Evolutionary conservation across 257 asterid genomes (phyloP), one percentile per base, ranked within the genome.

Genomic region (Thymus quinquecostatus): DNA sequence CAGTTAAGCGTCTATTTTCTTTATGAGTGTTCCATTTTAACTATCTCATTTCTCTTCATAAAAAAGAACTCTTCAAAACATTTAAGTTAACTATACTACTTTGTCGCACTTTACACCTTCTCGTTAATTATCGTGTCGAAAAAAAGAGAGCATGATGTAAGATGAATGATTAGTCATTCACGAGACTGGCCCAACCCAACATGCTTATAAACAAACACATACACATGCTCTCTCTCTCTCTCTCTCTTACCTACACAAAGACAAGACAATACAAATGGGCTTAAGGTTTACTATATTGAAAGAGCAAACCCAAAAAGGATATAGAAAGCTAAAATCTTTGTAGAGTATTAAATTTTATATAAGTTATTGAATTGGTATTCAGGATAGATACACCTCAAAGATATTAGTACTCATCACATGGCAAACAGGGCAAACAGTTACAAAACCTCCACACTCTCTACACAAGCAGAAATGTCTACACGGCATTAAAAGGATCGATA

Each of bases 401-500:
- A 85, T 82, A 68, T 84, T 83, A 77, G 87, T 81, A 60, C 85
- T 78, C 3, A 81, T 72, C 86, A 83, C 68, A 76, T 81, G 86
- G 75, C 98, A 89, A 49, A 89, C 92, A 59, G 98, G 98, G 75
- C 98, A 89, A 40, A 76, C 84, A 75, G 74, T 73, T 14, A 80
- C 95, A 63, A 82, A 77, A 63, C 84, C 86, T 64, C 88, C 94
- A 73, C 98, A 92, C 73, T 80, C 95, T 84, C 71, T 86, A 84
- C 98, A 92, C 79, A 89, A 66, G 82, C 98, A 92, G 68, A 92
- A 88, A 66, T 92, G 98, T 71, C 96, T 84, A 71, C 98, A 92
- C 4, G 96, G 98, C 95, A 92, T 85, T 80, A 92, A 76, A 70
- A 92, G 77, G 38, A 89, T 40, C 3, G 85, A 85, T 10, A 85